These are phyloP conservation scores for Plasmodium berghei DNA, from an alignment of 169 alveolate species.

Conservation along the genomic window DNA sequence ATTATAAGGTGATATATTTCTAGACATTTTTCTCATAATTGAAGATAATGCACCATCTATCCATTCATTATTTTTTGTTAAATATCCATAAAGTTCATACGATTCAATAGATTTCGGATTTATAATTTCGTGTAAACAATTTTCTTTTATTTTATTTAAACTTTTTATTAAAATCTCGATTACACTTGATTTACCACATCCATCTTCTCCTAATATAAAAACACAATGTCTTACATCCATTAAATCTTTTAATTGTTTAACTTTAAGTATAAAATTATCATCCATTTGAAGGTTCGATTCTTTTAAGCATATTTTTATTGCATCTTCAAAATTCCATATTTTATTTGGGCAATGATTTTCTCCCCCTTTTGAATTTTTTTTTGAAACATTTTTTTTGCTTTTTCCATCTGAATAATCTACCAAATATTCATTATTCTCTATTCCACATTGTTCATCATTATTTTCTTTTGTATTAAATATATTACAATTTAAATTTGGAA, in stretches of 20 bases:
- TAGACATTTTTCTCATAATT: conserved; percentile 95
- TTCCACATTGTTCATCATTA: not conserved
- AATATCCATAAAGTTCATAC: conserved; percentile 95
- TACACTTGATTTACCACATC: conserved; percentile 96
- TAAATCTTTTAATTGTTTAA: conserved; percentile 90
- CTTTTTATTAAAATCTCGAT: conserved; percentile 93
- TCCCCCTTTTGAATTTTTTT: not conserved
- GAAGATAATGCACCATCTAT: conserved; percentile 96
- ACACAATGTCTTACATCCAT: conserved; percentile 96
- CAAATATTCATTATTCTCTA: not conserved
- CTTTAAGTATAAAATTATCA: conserved; percentile 84
- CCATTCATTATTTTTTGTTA: conserved; percentile 97
- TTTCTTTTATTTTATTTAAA: conserved; percentile 88
- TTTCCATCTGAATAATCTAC: not conserved
- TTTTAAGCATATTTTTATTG: conserved; percentile 36
- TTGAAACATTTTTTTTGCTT: not conserved
- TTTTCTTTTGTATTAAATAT: not conserved
- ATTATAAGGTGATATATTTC: conserved; percentile 91
- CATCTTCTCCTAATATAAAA: conserved; percentile 96
- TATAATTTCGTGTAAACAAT: conserved; percentile 92
- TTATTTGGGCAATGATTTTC: not conserved
- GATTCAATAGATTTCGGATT: conserved; percentile 97
- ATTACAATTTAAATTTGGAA: conserved; percentile 88
- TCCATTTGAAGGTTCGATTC: conserved; percentile 71
- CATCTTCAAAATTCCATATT: conserved; percentile 41